Evolutionary conservation across 108 stramenopile species (phyloP).

Genomic region (Bacterosira constricta): DNA sequence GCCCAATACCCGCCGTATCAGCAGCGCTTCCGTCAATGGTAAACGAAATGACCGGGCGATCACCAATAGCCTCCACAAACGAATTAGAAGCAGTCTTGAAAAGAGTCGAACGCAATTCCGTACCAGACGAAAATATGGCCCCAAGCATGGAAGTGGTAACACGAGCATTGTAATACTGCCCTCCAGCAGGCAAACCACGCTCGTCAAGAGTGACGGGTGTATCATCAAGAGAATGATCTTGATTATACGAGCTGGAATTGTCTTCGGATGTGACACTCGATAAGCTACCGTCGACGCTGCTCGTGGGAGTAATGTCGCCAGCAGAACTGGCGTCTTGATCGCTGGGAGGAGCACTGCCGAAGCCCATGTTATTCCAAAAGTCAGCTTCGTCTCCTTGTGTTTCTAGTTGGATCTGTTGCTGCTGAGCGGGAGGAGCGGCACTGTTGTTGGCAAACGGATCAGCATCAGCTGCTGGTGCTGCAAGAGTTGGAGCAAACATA

Average conservation of each 20-base stretch:
- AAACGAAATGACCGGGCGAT: slow-evolving; percentile 44
- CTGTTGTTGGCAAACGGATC: slow-evolving; percentile 4
- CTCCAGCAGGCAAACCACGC: slow-evolving; percentile 24
- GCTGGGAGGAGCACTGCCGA: slow-evolving; percentile 8
- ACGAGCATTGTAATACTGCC: slow-evolving; percentile 38
- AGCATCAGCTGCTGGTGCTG: not conserved
- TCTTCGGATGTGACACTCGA: not conserved
- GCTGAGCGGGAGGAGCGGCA: not conserved
- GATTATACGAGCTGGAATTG: not conserved
- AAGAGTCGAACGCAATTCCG: slow-evolving; percentile 21
- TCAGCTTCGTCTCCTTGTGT: slow-evolving; percentile 2
- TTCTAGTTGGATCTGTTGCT: not conserved
- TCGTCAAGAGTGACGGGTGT: slow-evolving; percentile 20
- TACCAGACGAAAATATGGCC: slow-evolving; percentile 31
- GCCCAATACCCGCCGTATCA: slow-evolving; percentile 20
- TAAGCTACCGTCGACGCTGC: not conserved
- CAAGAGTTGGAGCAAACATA: slow-evolving; percentile 9
- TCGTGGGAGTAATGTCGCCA: not conserved
- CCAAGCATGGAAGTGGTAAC: slow-evolving; percentile 23
- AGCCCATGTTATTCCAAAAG: slow-evolving; percentile 40
- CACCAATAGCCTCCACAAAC: slow-evolving; percentile 11
- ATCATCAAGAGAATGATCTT: not conserved
- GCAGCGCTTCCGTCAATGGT: slow-evolving; percentile 30
- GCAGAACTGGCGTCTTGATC: not conserved
- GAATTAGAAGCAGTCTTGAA: slow-evolving; percentile 7